Percentiles rank a stretch among this genome's conserved stretches.
phyloP scores from a whole-genome alignment of 2,329 filamentous ascomycete genomes.

The Diaporthe capsici region DNA sequence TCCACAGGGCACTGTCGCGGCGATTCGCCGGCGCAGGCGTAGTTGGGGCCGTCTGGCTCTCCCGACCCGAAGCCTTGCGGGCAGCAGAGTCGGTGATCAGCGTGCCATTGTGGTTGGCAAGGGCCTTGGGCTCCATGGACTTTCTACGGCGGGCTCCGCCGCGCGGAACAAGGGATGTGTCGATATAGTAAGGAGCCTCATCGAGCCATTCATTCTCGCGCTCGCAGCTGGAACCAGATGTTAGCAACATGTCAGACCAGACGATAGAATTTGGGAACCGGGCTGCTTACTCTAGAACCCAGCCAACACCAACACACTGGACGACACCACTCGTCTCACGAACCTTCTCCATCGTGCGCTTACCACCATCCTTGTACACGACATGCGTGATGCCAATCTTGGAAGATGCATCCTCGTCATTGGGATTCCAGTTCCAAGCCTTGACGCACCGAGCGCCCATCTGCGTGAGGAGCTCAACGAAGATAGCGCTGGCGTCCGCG shows the following conservation, averaged over 20 bases:
- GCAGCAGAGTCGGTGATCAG: conserved; percentile 61
- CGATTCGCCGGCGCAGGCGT: conserved; percentile 62
- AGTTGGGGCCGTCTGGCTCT: conserved; percentile 58
- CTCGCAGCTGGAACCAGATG: conserved; percentile 71
- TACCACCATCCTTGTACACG: conserved; percentile 89
- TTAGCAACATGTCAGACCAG: conserved; percentile 46
- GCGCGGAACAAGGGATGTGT: conserved; percentile 76
- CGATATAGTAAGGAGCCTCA: conserved; percentile 77
- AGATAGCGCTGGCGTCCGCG: conserved; percentile 84
- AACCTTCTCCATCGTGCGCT: conserved; percentile 85
- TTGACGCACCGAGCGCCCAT: conserved; percentile 88
- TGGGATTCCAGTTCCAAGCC: conserved; percentile 80
- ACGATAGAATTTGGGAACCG: no score
- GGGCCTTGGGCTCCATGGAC: conserved; percentile 82
- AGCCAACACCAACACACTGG: conserved; percentile 88
- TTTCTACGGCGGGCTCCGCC: conserved; percentile 81
- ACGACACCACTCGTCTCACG: conserved; percentile 80
- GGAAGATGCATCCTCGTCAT: conserved; percentile 50
- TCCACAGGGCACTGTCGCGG: conserved; percentile 69
- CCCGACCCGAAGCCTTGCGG: conserved; percentile 47
- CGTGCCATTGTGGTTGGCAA: conserved; percentile 78
- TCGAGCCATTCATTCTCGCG: conserved; percentile 83
- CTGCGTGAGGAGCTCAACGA: conserved; percentile 81
- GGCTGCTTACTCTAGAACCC: conserved; percentile 85
- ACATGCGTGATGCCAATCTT: conserved; percentile 88